Evolutionary conservation across 768 basidiomycete species (phyloP), one percentile per base, ranked within the genome.

Genomic region (Suillus clintonianus): DNA sequence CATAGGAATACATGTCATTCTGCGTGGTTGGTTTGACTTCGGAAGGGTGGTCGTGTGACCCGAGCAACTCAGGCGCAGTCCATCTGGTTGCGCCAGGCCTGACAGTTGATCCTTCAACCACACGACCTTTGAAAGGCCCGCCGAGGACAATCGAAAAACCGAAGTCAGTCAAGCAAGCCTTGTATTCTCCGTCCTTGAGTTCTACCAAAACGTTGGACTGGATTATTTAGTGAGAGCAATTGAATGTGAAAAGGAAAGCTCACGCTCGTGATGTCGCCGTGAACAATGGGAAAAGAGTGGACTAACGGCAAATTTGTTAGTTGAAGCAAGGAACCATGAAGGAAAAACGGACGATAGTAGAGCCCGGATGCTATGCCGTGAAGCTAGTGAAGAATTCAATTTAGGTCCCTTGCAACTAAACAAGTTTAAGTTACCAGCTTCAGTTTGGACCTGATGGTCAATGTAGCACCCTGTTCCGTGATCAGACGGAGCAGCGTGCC

Each of bases 101-200:
- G 19, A 78, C 77, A 32, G 80, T 72, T 19, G 67, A 68, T 4
- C 72, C 72, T 53, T 54, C 30, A 41, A 65, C 70, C 41, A 63
- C 66, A 24, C 66, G 53, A 10, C 70, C 66, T 34, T 75, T 69
- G 4, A 39, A 61, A 60, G 75, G 68, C 57, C 79, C 77, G 15
- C 70, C 70, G 13, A 78, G 70, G 55, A 82, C 75, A 47, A 66
- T 79, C 24, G 80, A 82, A 15, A 82, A 66, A 1, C 83, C 83
- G 51, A 84, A 84, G 60, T 84, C 83, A 36, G 77, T 75, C 7
- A 84, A 65, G 11, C 76, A 74, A 0, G 77, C 81, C 24, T 74
- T 76, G 27, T 76, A 66, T 7, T 66, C 45, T n/a, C 32, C 51
- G 2, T 56, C 55, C 36, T 56, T 56, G 36, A 56, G 15, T 9